phyloP scores from a whole-genome alignment of 1,139 yeast species.

The Pichia sp. region DNA sequence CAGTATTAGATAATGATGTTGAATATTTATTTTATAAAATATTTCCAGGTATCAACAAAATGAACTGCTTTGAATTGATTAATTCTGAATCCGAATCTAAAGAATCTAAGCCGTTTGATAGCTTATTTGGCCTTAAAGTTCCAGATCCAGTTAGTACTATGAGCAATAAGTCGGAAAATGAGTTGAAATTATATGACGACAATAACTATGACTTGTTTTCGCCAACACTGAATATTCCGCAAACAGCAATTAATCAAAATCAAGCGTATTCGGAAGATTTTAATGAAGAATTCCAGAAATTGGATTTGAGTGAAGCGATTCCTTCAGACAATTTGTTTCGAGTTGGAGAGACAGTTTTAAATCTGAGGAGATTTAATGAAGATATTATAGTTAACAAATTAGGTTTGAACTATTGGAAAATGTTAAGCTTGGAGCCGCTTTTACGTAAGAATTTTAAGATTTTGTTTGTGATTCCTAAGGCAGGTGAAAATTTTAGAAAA shows the following conservation, averaged over 20 bases:
- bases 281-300: slow-evolving; percentile 9
- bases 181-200: slow-evolving; percentile 21
- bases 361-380: slow-evolving; percentile 30
- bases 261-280: slow-evolving; percentile 5
- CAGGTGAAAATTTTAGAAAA: slow-evolving; percentile 21
- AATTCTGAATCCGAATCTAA: slow-evolving; percentile 15
- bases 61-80: slow-evolving; percentile 22
- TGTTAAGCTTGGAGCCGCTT: slow-evolving; percentile 50
- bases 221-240: slow-evolving; percentile 22
- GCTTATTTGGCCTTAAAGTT: slow-evolving; percentile 17
- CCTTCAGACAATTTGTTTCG: slow-evolving; percentile 25
- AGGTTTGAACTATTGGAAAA: slow-evolving; percentile 46
- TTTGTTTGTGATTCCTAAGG: slow-evolving; percentile 38
- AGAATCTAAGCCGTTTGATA: slow-evolving; percentile 20
- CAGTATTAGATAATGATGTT: slow-evolving; percentile 19
- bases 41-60: slow-evolving; percentile 25
- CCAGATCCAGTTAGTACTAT: background rate
- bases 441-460: slow-evolving; percentile 48
- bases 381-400: slow-evolving; percentile 30
- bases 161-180: slow-evolving; percentile 12
- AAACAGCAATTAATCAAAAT: slow-evolving; percentile 5
- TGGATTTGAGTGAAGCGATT: slow-evolving; percentile 5
- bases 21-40: slow-evolving; percentile 20
- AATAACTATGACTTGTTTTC: slow-evolving; percentile 28
- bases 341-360: slow-evolving; percentile 31